Evolutionary conservation across 2,329 filamentous ascomycete species (phyloP).

Genomic region (Cryphonectria nitschkei): DNA sequence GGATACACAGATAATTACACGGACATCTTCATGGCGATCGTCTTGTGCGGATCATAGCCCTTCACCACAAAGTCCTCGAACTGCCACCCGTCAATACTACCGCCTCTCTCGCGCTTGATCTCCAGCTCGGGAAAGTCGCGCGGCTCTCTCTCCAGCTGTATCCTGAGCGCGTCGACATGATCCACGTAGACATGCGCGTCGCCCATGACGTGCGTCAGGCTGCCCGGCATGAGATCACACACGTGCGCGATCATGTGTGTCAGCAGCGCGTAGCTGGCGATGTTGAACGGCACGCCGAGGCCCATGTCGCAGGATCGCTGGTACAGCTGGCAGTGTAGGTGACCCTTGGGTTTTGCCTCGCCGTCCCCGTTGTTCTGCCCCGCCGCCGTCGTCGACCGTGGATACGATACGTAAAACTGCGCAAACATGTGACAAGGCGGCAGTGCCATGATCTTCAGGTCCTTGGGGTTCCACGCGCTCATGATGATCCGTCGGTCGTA

Average conservation of each 20-base stretch:
- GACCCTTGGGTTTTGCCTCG: conserved; percentile 57
- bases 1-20: conserved; percentile 53
- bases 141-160: conserved; percentile 80
- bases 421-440: conserved; percentile 98
- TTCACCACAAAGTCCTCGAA: conserved; percentile 84
- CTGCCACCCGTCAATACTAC: conserved; percentile 88
- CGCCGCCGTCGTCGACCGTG: conserved; percentile 39
- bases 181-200: conserved; percentile 97
- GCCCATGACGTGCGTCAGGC: conserved; percentile 92
- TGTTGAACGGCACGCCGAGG: conserved; percentile 96
- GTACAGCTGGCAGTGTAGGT: conserved; percentile 86
- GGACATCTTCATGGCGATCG: conserved; percentile 98
- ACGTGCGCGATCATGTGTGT: conserved; percentile 95
- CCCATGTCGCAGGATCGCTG: conserved; percentile 97
- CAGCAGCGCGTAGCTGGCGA: conserved; percentile 88
- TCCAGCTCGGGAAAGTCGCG: conserved; percentile 78
- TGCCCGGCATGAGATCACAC: conserved; percentile 82
- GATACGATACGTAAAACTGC: conserved; percentile 89
- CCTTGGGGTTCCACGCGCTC: conserved; percentile 90
- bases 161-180: conserved; percentile 83
- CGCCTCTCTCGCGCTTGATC: conserved; percentile 68
- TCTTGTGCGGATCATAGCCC: conserved; percentile 88
- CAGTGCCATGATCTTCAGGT: conserved; percentile 85
- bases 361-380: conserved; percentile 32
- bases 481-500: conserved; percentile 91